Evolutionary conservation across 345 rosid genomes (phyloP), one percentile per base, ranked within the genome.

Genomic region (Acer campestre): DNA sequence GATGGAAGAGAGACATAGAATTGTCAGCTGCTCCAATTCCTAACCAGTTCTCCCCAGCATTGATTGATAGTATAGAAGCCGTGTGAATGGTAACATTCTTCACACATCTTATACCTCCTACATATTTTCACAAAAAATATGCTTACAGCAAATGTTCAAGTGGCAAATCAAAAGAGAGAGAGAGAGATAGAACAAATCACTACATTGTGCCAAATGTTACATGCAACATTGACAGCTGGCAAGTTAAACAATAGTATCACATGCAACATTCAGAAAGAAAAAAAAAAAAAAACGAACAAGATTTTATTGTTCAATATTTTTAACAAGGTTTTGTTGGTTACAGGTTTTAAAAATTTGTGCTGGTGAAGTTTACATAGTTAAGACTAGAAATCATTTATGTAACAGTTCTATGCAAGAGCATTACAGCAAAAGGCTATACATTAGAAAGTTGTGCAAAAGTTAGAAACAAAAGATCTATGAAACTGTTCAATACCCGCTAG

Each of bases 21-120:
- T 93, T 97, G 84, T 97, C 99, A 80, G 98, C 97, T 77, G 99
- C 98, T 77, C 98, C 99, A 44, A 97, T 85, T 74, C 99, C 98
- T 78, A 97, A 74, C 98, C 98, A 97, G 74, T 93, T 83, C 40
- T 97, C 99, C 63, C 97, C 99, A 61, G 98, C 98, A 78, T 86
- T 94, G 79, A 97, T 90, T 2, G 98, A 94, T 78, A 97, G 82
- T 78, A 97, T 89, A 18, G 98, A 81, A 49, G 98, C 84, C 55
- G 72, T 77, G 79, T 97, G 99, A 44, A 97, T 89, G 0, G 97
- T 93, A 56, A 94, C 97, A 84, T 91, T 97, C 92, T 94, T 97
- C 86, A 88, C 90, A 20, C 98, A 91, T 83, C 88, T 90, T 77
- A 93, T 88, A 70, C 94, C 91, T 13, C 91, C 99, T 96, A 86